Conservation (phyloP, 2,329 filamentous ascomycete species). For the Penicillium sp. region DNA sequence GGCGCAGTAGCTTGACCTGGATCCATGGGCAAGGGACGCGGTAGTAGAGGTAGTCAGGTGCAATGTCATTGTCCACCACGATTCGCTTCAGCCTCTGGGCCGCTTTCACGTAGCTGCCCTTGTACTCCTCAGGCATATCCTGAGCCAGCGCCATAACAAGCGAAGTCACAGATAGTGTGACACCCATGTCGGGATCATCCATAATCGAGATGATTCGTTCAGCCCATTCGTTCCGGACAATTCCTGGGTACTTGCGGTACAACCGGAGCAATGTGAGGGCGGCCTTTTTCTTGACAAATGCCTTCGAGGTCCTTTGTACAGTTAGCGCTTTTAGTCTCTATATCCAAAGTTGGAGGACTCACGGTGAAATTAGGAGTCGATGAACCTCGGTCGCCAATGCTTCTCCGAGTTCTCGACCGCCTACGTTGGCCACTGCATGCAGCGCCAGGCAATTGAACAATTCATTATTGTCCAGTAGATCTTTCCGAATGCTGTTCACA, state of each 20-base stretch:
- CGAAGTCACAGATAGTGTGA: slow-evolving; percentile 92
- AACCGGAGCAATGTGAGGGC: slow-evolving; percentile 88
- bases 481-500: slow-evolving; percentile 97
- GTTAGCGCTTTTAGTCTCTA: slow-evolving; percentile 1
- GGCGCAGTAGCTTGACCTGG: slow-evolving; percentile 86
- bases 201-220: slow-evolving; percentile 98
- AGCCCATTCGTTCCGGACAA: slow-evolving; percentile 95
- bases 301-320: slow-evolving; percentile 72
- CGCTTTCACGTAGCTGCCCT: slow-evolving; percentile 90
- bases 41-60: slow-evolving; percentile 94
- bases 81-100: slow-evolving; percentile 87
- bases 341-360: slow-evolving; percentile 51
- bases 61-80: slow-evolving; percentile 85
- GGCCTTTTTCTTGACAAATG: slow-evolving; percentile 99
- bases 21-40: slow-evolving; percentile 99
- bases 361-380: slow-evolving; percentile 91
- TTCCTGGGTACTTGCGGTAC: slow-evolving; percentile 91
- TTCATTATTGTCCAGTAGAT: slow-evolving; percentile 91
- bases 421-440: slow-evolving; percentile 97
- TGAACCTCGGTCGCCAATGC: slow-evolving; percentile 90
- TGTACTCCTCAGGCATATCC: slow-evolving; percentile 92
- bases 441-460: slow-evolving; percentile 95
- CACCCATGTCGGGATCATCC: slow-evolving; percentile 93
- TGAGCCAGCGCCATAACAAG: slow-evolving; percentile 92
- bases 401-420: slow-evolving; percentile 95